Percentiles rank a stretch among this genome's conserved stretches.
These are phyloP conservation scores for Mallotus repandus DNA, from an alignment of 441 rosid genomes.

Conservation along the genomic window DNA sequence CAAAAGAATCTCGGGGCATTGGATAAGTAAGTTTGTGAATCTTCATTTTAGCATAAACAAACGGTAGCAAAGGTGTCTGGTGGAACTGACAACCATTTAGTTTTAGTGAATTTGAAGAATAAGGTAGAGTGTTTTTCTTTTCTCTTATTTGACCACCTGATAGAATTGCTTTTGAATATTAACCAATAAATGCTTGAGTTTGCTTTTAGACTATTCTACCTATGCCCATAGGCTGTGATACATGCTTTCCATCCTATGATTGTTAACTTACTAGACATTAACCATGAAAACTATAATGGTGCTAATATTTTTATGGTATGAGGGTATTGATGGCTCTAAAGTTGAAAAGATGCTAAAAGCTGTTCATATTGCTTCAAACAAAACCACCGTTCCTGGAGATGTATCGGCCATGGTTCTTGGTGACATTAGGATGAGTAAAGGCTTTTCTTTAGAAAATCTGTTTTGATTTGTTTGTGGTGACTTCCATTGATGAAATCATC, in stretches of 20 bases:
- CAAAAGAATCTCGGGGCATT: slow-evolving; percentile 58
- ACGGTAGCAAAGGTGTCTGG: too few species aligned
- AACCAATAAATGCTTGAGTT: too few species aligned
- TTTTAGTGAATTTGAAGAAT: too few species aligned
- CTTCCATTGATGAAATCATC: too few species aligned
- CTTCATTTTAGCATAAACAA: not conserved
- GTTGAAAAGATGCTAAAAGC: slow-evolving; percentile 88
- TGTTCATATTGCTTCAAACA: slow-evolving; percentile 94
- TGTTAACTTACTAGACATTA: not conserved
- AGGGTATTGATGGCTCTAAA: slow-evolving; percentile 97
- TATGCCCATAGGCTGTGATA: too few species aligned
- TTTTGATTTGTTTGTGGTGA: not conserved
- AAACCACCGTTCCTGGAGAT: slow-evolving; percentile 97
- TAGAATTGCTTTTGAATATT: too few species aligned
- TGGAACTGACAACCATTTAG: too few species aligned
- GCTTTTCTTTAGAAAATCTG: not conserved
- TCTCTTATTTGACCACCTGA: too few species aligned
- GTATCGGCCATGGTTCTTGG: slow-evolving; percentile 99
- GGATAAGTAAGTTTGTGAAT: slow-evolving; percentile 36
- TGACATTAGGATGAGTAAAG: slow-evolving; percentile 94
- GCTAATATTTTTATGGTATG: slow-evolving; percentile 11
- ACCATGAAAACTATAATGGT: not conserved
- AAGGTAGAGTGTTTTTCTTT: too few species aligned
- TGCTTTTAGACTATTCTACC: too few species aligned
- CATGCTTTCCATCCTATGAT: not conserved